Evolutionary conservation across 768 basidiomycete species (phyloP), one percentile per base, ranked within the genome.

Genomic region (Russula dissimulans): DNA sequence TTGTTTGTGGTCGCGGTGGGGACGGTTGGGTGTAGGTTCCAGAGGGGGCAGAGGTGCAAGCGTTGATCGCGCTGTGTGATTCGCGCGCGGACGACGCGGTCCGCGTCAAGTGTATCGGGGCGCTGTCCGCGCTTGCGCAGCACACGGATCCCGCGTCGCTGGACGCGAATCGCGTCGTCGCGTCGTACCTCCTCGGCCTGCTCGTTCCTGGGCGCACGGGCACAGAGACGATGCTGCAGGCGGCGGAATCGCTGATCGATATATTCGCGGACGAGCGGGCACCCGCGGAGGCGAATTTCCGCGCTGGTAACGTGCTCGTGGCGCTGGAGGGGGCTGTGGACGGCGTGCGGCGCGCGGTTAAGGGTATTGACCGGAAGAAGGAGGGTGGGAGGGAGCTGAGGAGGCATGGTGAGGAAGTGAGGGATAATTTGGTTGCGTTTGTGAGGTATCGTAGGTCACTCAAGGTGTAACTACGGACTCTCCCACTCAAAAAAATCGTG

Each of bases 241-340:
- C 83, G 1, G 76, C 81, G 9, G 91, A 93, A 14, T 89, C 89
- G 29, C 75, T 97, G 47, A 89, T 97, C 59, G 94, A 97, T 69
- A 91, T 95, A 54, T 97, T 89, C 71, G 91, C 93, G 4, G 94
- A 97, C 73, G 94, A 97, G 72, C 78, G 72, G 8, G 71, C 82
- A 56, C 79, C 86, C 0, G 93, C 89, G 68, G 94, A 97, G 69
- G 69, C 82, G 59, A 91, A 91, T 70, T 94, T 93, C 76, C 79
- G 83, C 45, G 74, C 84, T 57, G 81, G 81, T 0, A 69, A 73
- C 14, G 89, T 80, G 68, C 72, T 87, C 0, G 77, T 77, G 17
- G 74, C 73, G 53, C 78, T 93, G 6, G 74, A 72, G 14, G 77
- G 74, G n/a, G 80, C 81, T 54, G 76, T 87, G 10, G 86, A 85